Conservation (phyloP, 345 rosid genomes). For the Eucalyptus tenuipes region DNA sequence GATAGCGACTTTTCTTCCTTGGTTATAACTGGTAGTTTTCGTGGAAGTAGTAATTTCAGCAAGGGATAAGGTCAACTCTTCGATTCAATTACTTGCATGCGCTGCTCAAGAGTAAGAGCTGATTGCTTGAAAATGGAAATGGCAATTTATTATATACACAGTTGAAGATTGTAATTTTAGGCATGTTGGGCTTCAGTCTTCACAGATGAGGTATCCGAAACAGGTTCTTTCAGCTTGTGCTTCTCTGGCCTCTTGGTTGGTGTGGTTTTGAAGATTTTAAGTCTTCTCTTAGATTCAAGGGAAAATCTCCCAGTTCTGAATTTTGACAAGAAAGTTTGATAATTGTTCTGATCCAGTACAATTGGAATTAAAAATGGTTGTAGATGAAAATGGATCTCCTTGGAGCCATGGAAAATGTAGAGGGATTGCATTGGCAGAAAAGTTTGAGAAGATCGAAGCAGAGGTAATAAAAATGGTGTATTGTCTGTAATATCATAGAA, state of each 20-base stretch:
- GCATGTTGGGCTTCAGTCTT: background rate
- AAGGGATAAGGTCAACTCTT: background rate
- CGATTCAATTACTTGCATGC: background rate
- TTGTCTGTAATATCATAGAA: background rate
- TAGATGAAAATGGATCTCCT: background rate
- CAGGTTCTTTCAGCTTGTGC: background rate
- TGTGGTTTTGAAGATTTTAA: background rate
- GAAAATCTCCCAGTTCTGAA: background rate
- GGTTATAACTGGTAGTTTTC: background rate
- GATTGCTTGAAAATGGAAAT: background rate
- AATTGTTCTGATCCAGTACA: background rate
- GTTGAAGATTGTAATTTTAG: background rate
- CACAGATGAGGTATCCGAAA: background rate
- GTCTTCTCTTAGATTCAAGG: background rate
- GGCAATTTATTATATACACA: background rate
- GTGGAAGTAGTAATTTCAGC: background rate
- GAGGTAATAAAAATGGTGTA: background rate
- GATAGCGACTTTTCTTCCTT: background rate
- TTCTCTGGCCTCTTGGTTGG: background rate
- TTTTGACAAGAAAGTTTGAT: background rate
- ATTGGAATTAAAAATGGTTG: background rate
- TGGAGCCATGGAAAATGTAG: background rate
- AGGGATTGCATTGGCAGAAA: background rate
- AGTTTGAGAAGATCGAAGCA: background rate
- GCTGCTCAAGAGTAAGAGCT: background rate